phyloP scores from a whole-genome alignment of 2,329 filamentous ascomycete species.

The Periconia sp. region DNA sequence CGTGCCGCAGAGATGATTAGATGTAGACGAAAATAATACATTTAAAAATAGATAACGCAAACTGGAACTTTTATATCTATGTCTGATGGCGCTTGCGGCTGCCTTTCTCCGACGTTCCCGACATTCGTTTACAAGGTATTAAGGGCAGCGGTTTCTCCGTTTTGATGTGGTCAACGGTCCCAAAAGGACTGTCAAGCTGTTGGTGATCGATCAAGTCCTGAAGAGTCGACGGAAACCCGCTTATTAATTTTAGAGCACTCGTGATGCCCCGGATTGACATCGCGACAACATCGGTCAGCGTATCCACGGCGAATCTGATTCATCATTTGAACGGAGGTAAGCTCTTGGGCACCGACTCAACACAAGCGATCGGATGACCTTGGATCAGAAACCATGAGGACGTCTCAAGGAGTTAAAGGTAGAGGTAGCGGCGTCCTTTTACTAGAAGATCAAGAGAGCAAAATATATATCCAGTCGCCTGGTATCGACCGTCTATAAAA shows the following conservation, averaged over 20 bases:
- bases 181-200: constrained; percentile 10
- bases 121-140: too few relatives aligned
- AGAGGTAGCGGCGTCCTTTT: constrained; percentile 1
- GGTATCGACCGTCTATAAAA: not conserved
- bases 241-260: constrained; percentile 3
- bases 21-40: too few relatives aligned
- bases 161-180: constrained; percentile 7
- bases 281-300: not conserved
- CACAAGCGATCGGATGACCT: not conserved
- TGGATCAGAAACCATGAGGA: constrained; percentile 4
- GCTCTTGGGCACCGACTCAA: constrained; percentile 7
- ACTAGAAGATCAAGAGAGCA: not conserved
- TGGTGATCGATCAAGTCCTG: constrained; percentile 2
- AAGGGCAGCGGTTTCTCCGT: constrained; percentile 8
- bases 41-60: too few relatives aligned
- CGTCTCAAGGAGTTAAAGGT: constrained; percentile 1
- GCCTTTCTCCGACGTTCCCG: too few relatives aligned
- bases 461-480: not conserved
- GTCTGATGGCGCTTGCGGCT: too few relatives aligned
- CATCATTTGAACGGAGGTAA: constrained; percentile 4
- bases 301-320: constrained; percentile 4
- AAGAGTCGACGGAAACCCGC: constrained; percentile 6
- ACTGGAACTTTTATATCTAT: too few relatives aligned
- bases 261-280: constrained; percentile 10
- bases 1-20: too few relatives aligned